phyloP scores from a whole-genome alignment of 257 asterid species.

The Salvia miltiorrhiza region DNA sequence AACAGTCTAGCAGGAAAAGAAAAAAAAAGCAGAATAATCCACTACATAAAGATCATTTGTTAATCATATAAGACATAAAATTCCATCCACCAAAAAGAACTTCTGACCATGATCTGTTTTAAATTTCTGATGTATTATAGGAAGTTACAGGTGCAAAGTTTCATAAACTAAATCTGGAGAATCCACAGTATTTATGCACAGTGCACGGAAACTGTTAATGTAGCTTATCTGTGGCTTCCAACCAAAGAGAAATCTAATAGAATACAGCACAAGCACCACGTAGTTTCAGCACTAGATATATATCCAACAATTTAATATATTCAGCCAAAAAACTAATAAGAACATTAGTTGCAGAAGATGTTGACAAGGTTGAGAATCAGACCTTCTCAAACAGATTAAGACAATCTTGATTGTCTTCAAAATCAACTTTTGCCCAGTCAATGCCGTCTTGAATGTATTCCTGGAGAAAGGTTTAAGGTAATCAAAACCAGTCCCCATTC shows the following conservation, averaged over 20 bases:
- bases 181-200: no score
- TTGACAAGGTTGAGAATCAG: conserved; percentile 18
- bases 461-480: conserved; percentile 37
- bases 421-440: conserved; percentile 97
- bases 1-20: neutral
- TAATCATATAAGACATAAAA: neutral
- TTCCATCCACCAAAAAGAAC: neutral
- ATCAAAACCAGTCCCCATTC: conserved; percentile 13
- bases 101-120: neutral
- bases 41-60: conserved; percentile 12
- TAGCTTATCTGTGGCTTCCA: no score
- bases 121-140: no score
- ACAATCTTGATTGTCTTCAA: conserved; percentile 97
- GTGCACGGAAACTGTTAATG: no score
- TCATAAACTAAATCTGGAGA: no score
- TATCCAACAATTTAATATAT: no score
- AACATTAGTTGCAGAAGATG: conserved; percentile 7
- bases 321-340: conserved; percentile 8
- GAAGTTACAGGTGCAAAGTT: no score
- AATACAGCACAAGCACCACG: no score
- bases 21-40: conserved; percentile 1
- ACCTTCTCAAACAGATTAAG: conserved; percentile 97
- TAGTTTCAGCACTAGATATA: no score
- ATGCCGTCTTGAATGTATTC: conserved; percentile 97
- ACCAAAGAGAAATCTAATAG: no score